Evolutionary conservation across 163 green algal genomes (phyloP), one percentile per base, ranked within the genome.

Genomic region (Volvox carteri): DNA sequence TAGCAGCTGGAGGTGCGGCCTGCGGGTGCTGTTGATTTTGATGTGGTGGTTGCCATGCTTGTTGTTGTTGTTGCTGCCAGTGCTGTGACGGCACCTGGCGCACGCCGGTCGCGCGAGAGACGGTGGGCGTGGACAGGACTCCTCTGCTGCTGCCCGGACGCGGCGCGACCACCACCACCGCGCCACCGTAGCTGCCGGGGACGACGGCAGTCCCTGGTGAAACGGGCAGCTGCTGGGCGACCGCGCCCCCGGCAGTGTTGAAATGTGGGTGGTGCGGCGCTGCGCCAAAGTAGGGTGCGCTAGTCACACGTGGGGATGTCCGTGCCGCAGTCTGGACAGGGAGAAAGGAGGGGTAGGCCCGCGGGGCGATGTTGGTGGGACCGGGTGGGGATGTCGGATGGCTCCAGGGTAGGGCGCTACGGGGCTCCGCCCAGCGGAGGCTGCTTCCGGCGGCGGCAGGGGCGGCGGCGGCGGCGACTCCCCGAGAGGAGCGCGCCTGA

Each of bases 81-180:
- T 81, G 70, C 41, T 58, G 65, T 11, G 62, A 44, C 16, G 23
- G 4, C 62, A 87, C 65, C 46, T 87, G 65, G 23, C 65, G 30
- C 16, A 87, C 62, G 33, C 81, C 81, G 65, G 44, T 87, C 42
- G 65, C n/a, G 0, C 81, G 81, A 23, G 81, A 87, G 11, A 79
- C 30, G 33, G 81, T 87, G 33, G 81, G 81, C 46, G 81, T 87
- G 44, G 58, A 56, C 16, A 73, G 41, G 0, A 39, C 33, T 54
- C 75, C 33, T 46, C 3, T 70, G 42, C 78, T 37, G 78, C 0
- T 67, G 4, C 25, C 39, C 33, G 37, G n/a, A 12, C 77, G 9
- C 37, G 56, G 2, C 39, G 23, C 33, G 48, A 12, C 28, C 48
- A 14, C 48, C 12, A 58, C 12, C 12, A 11, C 28, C 3, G 60